These are phyloP conservation scores for Pythium phragmitis DNA, from an alignment of 352 stramenopile genomes.

Conservation along the genomic window DNA sequence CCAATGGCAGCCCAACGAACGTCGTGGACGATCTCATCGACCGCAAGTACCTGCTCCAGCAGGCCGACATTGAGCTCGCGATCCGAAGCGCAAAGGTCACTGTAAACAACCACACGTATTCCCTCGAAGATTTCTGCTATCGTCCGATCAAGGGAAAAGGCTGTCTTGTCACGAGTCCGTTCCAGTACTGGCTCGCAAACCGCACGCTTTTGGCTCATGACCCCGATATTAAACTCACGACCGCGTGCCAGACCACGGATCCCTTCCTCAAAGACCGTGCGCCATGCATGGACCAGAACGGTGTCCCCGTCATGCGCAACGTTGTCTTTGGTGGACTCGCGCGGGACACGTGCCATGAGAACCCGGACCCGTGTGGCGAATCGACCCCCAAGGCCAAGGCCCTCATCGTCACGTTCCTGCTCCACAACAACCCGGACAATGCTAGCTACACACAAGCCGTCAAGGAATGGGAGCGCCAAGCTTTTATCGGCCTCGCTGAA, in stretches of 20 bases:
- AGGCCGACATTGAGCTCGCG: constrained; percentile 62
- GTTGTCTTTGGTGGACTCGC: constrained; percentile 85
- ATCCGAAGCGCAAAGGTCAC: constrained; percentile 40
- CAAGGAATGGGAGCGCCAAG: constrained; percentile 78
- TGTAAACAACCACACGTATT: constrained; percentile 38
- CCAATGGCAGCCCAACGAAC: neutral
- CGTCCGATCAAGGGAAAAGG: constrained; percentile 73
- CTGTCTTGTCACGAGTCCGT: constrained; percentile 79
- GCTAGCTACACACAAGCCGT: constrained; percentile 70
- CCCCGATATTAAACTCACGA: constrained; percentile 84
- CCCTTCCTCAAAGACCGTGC: constrained; percentile 43
- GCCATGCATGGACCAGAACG: constrained; percentile 89
- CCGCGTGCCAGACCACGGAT: constrained; percentile 82
- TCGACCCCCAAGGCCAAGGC: constrained; percentile 68
- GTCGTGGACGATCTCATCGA: constrained; percentile 55
- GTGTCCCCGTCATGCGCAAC: constrained; percentile 85
- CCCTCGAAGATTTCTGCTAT: constrained; percentile 78
- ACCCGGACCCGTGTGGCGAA: constrained; percentile 85
- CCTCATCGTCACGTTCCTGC: constrained; percentile 87
- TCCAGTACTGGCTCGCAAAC: constrained; percentile 80
- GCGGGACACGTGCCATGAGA: constrained; percentile 62
- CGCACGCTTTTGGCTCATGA: constrained; percentile 55
- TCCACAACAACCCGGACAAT: constrained; percentile 76
- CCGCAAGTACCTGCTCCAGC: constrained; percentile 50
- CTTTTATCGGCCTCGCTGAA: constrained; percentile 57